Evolutionary conservation across 352 stramenopile genomes (phyloP).

Genomic region (Pythium oligandrum): DNA sequence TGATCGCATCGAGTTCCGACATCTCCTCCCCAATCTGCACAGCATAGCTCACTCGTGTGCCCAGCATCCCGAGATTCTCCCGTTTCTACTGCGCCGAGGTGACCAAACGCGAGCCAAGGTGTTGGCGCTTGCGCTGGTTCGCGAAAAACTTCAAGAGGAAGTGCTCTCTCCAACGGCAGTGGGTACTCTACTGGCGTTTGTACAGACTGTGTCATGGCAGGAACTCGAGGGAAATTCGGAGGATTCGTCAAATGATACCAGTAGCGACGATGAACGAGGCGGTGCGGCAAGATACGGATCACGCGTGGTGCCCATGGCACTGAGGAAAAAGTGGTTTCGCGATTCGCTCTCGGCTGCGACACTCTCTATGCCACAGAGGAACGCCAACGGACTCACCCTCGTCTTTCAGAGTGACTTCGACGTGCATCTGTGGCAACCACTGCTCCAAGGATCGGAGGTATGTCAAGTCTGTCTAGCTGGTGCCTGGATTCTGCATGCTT

Average conservation of each 20-base stretch:
- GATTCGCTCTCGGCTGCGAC: not conserved
- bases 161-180: slow-evolving; percentile 27
- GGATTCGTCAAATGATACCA: slow-evolving; percentile 29
- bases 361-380: slow-evolving; percentile 11
- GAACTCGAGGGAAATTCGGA: slow-evolving; percentile 29
- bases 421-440: slow-evolving; percentile 39
- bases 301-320: not conserved
- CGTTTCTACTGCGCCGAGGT: slow-evolving; percentile 57
- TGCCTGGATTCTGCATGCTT: no score
- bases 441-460: slow-evolving; percentile 42
- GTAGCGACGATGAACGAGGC: slow-evolving; percentile 24
- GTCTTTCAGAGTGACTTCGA: slow-evolving; percentile 62
- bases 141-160: slow-evolving; percentile 51
- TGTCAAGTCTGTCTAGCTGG: not conserved
- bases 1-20: slow-evolving; percentile 52
- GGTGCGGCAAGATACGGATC: no score
- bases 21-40: slow-evolving; percentile 59
- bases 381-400: slow-evolving; percentile 35
- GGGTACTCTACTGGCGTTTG: slow-evolving; percentile 27
- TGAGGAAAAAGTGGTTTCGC: not conserved
- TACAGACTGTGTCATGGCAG: slow-evolving; percentile 39
- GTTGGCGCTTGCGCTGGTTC: slow-evolving; percentile 47
- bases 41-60: slow-evolving; percentile 56
- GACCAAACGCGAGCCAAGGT: slow-evolving; percentile 40
- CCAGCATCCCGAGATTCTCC: slow-evolving; percentile 54